Evolutionary conservation across 192 early-diverging fungal genomes (phyloP), one percentile per base, ranked within the genome.

Genomic region (Podila clonocystis): DNA sequence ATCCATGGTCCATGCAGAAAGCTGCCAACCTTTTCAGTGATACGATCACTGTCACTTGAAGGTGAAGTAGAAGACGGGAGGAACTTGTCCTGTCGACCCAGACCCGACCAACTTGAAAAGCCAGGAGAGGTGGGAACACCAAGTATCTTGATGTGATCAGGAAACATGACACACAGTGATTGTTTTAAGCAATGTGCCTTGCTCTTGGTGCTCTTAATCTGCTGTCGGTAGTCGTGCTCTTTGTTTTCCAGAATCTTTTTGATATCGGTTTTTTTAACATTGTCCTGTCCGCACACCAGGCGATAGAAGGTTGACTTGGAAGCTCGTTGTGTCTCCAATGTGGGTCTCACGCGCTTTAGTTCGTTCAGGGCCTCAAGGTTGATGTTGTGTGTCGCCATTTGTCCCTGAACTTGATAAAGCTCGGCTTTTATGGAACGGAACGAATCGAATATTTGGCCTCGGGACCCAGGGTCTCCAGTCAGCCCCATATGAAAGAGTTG

Each of bases 401-500:
- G n/a, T 3, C 6, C 11, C 31, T 28, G 55, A 6, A 62, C 26
- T 2, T 28, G 33, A 15, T 5, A 7, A 29, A 63, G 50, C 30
- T 38, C 48, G 8, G 34, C 0, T 34, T 62, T 29, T 20, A 31
- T 17, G 7, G 45, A 49, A 20, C 52, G 61, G 41, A 64, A 19
- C 17, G 3, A 24, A 24, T 55, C 33, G 15, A 55, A 62, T 9
- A 22, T 50, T 22, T 30, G 24, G 9, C 62, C 70, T 2, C 26
- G 28, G 1, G 62, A 24, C 12, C 15, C 28, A 3, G n/a, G 5
- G 22, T 52, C 9, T 9, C 60, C 38, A 30, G 73, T 58, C 30
- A 75, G 31, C 0, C 73, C 73, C 73, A 75, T 67, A 9, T 49
- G 60, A 45, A 52, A 50, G 36, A 75, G 66, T 48, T 75, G 73